phyloP scores from a whole-genome alignment of 2,329 filamentous ascomycete genomes.

The Colletotrichum godetiae region DNA sequence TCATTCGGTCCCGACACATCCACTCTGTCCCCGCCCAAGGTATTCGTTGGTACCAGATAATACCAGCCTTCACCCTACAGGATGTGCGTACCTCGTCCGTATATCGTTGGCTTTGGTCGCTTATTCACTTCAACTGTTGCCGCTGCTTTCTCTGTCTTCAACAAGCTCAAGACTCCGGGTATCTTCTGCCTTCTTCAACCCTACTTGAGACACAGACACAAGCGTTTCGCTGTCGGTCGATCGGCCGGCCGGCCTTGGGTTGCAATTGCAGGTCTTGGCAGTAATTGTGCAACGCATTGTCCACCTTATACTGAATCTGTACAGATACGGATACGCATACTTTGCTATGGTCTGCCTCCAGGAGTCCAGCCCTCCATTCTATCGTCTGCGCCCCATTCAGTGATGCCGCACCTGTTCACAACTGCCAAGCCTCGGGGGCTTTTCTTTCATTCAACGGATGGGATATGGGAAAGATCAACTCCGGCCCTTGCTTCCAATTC shows the following conservation, averaged over 20 bases:
- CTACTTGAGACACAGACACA: background rate
- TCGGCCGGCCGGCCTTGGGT: conserved; percentile 7
- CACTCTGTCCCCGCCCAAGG: conserved; percentile 14
- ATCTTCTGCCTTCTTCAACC: background rate
- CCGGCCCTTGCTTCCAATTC: background rate
- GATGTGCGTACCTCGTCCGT: background rate
- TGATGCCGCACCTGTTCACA: background rate
- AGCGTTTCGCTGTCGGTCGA: background rate
- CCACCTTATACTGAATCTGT: background rate
- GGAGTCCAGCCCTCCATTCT: background rate
- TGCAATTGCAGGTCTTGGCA: conserved; percentile 5
- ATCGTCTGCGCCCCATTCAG: background rate
- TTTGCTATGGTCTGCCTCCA: background rate
- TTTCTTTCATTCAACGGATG: background rate
- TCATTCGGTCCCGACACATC: conserved; percentile 32
- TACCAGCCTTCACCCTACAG: background rate
- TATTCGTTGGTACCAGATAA: background rate
- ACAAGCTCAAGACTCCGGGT: background rate
- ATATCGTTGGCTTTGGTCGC: background rate
- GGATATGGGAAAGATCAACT: conserved; percentile 6
- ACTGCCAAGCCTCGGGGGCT: background rate
- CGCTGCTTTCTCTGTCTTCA: background rate
- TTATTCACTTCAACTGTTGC: background rate
- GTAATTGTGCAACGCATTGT: conserved; percentile 6
- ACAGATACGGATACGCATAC: background rate